Conservation (phyloP, 2,329 filamentous ascomycete genomes). For the Apiospora kogelbergensis region DNA sequence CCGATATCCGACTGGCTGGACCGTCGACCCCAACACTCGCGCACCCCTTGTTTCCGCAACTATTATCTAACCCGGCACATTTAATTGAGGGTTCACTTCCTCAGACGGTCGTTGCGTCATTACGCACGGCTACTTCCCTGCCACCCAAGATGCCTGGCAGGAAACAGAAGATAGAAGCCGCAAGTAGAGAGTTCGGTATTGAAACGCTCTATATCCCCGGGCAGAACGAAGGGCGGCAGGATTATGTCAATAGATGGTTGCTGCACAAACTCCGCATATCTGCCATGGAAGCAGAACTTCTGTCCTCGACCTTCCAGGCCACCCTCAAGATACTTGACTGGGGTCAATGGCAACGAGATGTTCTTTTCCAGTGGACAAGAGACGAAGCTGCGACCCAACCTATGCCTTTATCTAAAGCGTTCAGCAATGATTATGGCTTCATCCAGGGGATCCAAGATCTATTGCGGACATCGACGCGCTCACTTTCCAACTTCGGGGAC, state of each 20-base stretch:
- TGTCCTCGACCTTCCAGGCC: slow-evolving; percentile 38
- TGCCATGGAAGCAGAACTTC: slow-evolving; percentile 42
- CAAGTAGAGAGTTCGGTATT: slow-evolving; percentile 50
- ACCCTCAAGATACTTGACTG: slow-evolving; percentile 30
- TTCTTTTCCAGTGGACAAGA: slow-evolving; percentile 39
- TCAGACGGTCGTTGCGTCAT: slow-evolving; percentile 40
- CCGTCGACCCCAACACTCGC: slow-evolving; percentile 30
- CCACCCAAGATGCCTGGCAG: slow-evolving; percentile 36
- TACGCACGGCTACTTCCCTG: slow-evolving; percentile 39
- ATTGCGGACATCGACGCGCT: neutral
- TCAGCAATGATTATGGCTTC: slow-evolving; percentile 18
- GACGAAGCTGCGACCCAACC: slow-evolving; percentile 32
- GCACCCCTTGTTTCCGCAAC: slow-evolving; percentile 42
- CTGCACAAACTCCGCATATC: slow-evolving; percentile 50
- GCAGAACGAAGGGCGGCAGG: slow-evolving; percentile 37
- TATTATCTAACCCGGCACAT: slow-evolving; percentile 51
- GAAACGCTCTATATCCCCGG: slow-evolving; percentile 39
- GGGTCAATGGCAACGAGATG: slow-evolving; percentile 41
- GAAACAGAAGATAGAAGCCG: slow-evolving; percentile 35
- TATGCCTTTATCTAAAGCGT: slow-evolving; percentile 16
- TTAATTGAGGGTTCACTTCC: slow-evolving; percentile 37
- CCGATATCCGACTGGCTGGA: neutral
- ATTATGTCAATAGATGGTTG: slow-evolving; percentile 54
- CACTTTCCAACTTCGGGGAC: neutral
- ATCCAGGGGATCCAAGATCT: neutral